Evolutionary conservation across 768 basidiomycete genomes (phyloP), one percentile per base, ranked within the genome.

Genomic region (Brasilioporus rufonigricans): DNA sequence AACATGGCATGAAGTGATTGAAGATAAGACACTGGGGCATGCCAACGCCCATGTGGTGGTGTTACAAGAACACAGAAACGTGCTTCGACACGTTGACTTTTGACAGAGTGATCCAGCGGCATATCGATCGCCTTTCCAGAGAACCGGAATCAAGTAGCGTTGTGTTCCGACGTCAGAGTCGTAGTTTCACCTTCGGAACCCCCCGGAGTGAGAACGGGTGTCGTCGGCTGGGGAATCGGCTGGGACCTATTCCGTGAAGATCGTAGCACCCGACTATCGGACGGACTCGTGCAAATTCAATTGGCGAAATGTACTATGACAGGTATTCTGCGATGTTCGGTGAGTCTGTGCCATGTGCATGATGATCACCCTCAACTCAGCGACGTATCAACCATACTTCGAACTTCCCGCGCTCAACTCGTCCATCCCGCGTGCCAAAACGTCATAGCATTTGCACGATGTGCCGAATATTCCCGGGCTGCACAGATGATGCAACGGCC

Each of bases 301-400:
- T 14, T 6, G n/a, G 26, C 19, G 16, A 47, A 39, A 33, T 35
- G 12, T 16, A n/a, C 40, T 9, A 33, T 52, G 12, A 10, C 29
- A 23, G 5, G 21, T 26, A n/a, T 50, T 38, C 23, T 40, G 48
- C 54, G 47, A 56, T 44, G 41, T 29, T 48, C 23, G 62, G 50
- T 51, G 43, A 44, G 48, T 47, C 24, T 6, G 14, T 10, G n/a
- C 31, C 39, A 14, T 29, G 11, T 11, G 5, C 12, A 21, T 40
- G 35, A 27, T 47, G 23, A 29, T 35, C 31, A 44, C n/a, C 19
- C 14, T 41, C 40, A 29, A 21, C 13, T 19, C 35, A 33, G 48
- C 23, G 44, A 47, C 29, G 13, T 21, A 19, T 29, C 52, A 46
- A 45, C 31, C 23, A 21, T 27, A 12, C 29, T 45, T 49, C 27